A percentile compares a stretch with the other conserved stretches of the same genome.
Evolutionary conservation across 192 early-diverging fungal genomes (phyloP).

Genomic region (Coemansia erecta): DNA sequence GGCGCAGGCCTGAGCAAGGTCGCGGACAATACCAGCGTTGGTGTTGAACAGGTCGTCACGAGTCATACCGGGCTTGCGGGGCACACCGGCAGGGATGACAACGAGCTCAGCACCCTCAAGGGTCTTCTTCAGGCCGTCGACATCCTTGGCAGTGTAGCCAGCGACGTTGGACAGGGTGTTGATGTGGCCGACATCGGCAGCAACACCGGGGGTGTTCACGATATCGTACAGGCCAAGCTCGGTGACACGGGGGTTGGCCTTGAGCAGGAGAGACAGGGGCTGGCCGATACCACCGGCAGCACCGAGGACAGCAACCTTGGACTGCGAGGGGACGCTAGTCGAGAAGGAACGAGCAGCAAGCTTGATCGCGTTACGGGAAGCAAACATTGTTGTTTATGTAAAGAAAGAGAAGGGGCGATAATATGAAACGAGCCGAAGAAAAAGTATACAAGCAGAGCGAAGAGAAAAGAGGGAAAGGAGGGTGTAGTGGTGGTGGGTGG

Average conservation of each 20-base stretch:
- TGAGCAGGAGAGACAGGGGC: conserved; percentile 92
- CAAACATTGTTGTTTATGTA: conserved; percentile 43
- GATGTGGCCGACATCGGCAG: conserved; percentile 94
- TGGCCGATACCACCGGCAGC: conserved; percentile 96
- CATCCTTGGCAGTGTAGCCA: conserved; percentile 69
- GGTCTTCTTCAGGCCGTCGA: conserved; percentile 72
- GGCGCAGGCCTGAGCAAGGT: conserved; percentile 77
- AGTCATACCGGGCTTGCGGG: conserved; percentile 99
- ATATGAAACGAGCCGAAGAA: not conserved
- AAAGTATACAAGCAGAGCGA: not conserved
- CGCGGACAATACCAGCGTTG: conserved; percentile 87
- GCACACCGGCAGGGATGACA: conserved; percentile 97
- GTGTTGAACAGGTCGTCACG: conserved; percentile 99
- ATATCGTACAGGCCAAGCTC: conserved; percentile 92
- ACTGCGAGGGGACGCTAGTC: conserved; percentile 42
- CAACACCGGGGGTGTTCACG: conserved; percentile 95
- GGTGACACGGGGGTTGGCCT: conserved; percentile 82
- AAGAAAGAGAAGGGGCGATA: not conserved
- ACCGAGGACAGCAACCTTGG: conserved; percentile 69
- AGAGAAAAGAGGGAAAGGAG: conserved; percentile 4
- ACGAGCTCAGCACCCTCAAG: conserved; percentile 75
- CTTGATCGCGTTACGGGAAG: conserved; percentile 45
- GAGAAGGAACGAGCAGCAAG: conserved; percentile 53
- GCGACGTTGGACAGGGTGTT: conserved; percentile 78
- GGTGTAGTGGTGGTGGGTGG: not conserved